These are phyloP conservation scores for Megacollybia marginata DNA, from an alignment of 768 basidiomycete species.

Conservation along the genomic window DNA sequence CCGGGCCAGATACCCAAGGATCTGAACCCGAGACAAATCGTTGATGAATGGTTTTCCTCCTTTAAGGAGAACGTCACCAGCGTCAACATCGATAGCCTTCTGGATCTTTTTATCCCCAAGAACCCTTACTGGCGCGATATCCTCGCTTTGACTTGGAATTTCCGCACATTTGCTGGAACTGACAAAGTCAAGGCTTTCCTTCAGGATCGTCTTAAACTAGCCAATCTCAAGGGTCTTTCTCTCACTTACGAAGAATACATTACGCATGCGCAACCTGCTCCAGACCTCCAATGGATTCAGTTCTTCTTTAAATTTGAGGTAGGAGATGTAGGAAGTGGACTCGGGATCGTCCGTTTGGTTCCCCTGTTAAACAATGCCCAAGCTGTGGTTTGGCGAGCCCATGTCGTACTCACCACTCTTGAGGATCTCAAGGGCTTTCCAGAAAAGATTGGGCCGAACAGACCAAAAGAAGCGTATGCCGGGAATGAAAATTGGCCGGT, in stretches of 20 bases:
- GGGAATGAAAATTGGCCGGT: no score
- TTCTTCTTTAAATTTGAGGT: conserved; percentile 52
- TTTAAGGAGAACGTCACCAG: conserved; percentile 11
- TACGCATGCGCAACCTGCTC: conserved; percentile 30
- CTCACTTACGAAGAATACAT: conserved; percentile 20
- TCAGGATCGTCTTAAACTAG: conserved; percentile 24
- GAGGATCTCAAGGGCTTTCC: conserved; percentile 36
- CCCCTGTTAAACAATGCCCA: conserved; percentile 22
- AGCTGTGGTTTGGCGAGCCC: conserved; percentile 42
- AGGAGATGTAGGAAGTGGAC: conserved; percentile 33
- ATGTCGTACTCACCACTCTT: conserved; percentile 45
- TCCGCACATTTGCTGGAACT: conserved; percentile 37
- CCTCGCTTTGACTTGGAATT: conserved; percentile 44
- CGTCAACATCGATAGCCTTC: conserved; percentile 8
- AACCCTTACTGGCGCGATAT: conserved; percentile 44
- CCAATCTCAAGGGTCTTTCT: conserved; percentile 7
- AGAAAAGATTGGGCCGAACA: conserved; percentile 32
- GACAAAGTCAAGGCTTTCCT: conserved; percentile 29
- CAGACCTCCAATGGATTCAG: conserved; percentile 52
- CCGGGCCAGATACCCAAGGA: conserved; percentile 8
- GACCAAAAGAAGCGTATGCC: conserved; percentile 7
- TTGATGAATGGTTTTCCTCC: conserved; percentile 19
- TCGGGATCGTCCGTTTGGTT: conserved; percentile 48
- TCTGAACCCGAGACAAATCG: conserved; percentile 18
- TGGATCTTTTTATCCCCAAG: conserved; percentile 16